Evolutionary conservation across 1,284 basidiomycete species (phyloP), one percentile per base, ranked within the genome.

Genomic region (Cryptococcus sp.): DNA sequence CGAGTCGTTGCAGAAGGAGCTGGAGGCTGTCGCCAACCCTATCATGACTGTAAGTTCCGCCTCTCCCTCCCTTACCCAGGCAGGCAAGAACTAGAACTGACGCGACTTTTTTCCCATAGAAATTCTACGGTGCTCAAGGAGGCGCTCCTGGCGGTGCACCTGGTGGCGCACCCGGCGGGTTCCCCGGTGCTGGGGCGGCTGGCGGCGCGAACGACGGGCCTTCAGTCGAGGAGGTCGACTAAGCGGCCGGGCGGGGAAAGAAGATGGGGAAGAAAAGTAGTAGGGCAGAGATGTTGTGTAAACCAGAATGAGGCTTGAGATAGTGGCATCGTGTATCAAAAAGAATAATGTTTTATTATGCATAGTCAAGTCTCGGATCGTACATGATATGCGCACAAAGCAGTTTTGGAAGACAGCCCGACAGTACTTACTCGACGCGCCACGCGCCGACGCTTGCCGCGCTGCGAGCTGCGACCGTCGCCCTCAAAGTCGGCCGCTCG

Each of bases 1-100:
- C 80, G 88, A 92, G 78, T 84, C 52, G 0, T 89, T 87, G 80
- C 94, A 97, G 79, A 96, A 97, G 84, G 94, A 97, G 80, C 83
- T 98, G 57, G 95, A 98, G 82, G 81, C 75, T 12, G 77, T 93
- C 65, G 89, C 92, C 68, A 94, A 87, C 82, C 93, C 93, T 12
- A 65, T 65, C 49, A 63, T 62, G 63, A 53, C 51, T 35, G 36
- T 23, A 11, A n/a, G 11, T 37, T 21, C 24, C 35, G 23, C 28
- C 21, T 37, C 20, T 15, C 7, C 50, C 15, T 4, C 39, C 37
- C 20, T 9, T 24, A n/a, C n/a, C n/a, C n/a, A n/a, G n/a, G n/a
- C 5, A 3, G 20, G 36, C 37, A 9, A 20, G 33, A 46, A 24
- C 46, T 36, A 42, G 39, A 38, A 37, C n/a, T 43, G 12, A 43